Evolutionary conservation across 768 basidiomycete species (phyloP).

Genomic region (Serendipita sp.): DNA sequence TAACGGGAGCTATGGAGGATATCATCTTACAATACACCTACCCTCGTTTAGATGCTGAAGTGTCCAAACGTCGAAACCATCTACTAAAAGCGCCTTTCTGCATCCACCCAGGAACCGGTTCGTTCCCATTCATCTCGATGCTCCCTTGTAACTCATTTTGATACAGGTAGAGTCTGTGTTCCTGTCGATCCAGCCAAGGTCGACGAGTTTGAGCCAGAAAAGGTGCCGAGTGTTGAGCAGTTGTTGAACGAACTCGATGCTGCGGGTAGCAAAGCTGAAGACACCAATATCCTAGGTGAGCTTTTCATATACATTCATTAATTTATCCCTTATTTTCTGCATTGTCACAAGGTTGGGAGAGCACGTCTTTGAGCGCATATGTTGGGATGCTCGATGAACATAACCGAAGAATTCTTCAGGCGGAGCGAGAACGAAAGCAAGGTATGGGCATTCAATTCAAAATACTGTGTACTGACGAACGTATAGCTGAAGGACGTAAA

Average conservation of each 20-base stretch:
- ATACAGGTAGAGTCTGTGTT: slow-evolving; percentile 70
- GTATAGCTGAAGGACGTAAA: not conserved
- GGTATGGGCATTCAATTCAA: not conserved
- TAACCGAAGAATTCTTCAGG: slow-evolving; percentile 7
- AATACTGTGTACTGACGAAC: not conserved
- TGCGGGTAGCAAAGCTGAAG: slow-evolving; percentile 9
- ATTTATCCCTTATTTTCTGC: not conserved
- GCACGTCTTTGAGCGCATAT: slow-evolving; percentile 76
- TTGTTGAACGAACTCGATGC: slow-evolving; percentile 66
- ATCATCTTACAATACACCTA: slow-evolving; percentile 88
- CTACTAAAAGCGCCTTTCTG: slow-evolving; percentile 96
- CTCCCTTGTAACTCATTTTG: too few species aligned
- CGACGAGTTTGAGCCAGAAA: slow-evolving; percentile 66
- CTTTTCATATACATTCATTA: slow-evolving; percentile 28
- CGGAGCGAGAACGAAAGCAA: not conserved
- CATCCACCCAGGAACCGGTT: slow-evolving; percentile 76
- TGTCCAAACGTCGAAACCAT: slow-evolving; percentile 94
- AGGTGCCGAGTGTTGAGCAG: slow-evolving; percentile 73
- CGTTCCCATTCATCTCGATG: slow-evolving; percentile 8
- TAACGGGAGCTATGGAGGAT: slow-evolving; percentile 54
- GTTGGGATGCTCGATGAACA: slow-evolving; percentile 81
- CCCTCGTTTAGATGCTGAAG: slow-evolving; percentile 90
- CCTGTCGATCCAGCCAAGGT: slow-evolving; percentile 66
- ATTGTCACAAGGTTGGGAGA: slow-evolving; percentile 48
- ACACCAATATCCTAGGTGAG: slow-evolving; percentile 23